phyloP scores from a whole-genome alignment of 306 rosid genomes.

The Cucumis hystrix region DNA sequence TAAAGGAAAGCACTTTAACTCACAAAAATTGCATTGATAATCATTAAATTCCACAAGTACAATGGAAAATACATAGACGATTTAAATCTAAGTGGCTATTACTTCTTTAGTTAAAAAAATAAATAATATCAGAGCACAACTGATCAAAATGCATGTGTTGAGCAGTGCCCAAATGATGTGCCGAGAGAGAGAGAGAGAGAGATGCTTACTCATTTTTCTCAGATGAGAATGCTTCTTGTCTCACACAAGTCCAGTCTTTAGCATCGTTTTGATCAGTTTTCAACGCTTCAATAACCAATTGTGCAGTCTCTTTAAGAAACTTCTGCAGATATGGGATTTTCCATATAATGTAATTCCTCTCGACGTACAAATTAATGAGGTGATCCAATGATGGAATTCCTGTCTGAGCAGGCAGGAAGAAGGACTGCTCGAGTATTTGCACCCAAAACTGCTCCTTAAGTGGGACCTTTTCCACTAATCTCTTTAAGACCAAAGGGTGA shows the following conservation, averaged over 20 bases:
- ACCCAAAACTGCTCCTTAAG: constrained; percentile 75
- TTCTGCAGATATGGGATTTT: constrained; percentile 86
- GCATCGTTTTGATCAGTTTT: constrained; percentile 44
- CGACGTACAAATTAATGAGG: constrained; percentile 66
- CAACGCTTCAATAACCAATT: constrained; percentile 45
- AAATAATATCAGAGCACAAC: not conserved
- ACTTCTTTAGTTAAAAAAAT: not conserved
- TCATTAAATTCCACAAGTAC: not conserved
- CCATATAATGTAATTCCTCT: constrained; percentile 80
- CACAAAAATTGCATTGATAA: not conserved
- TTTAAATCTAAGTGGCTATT: not conserved
- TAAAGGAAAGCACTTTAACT: constrained; percentile 10
- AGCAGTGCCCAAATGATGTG: not conserved
- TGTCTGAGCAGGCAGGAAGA: constrained; percentile 56
- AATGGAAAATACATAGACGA: not conserved
- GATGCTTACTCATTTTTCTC: constrained; percentile 80
- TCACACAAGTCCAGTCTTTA: constrained; percentile 80
- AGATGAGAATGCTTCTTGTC: constrained; percentile 83
- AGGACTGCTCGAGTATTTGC: constrained; percentile 37
- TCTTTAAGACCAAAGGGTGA: constrained; percentile 73
- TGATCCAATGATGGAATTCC: constrained; percentile 75
- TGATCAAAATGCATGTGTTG: not conserved
- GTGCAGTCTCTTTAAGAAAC: constrained; percentile 53
- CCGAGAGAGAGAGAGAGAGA: not conserved
- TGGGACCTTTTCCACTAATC: constrained; percentile 75